Evolutionary conservation across 164 flowering plant species (phyloP).

Genomic region (Dillenia turbinata): DNA sequence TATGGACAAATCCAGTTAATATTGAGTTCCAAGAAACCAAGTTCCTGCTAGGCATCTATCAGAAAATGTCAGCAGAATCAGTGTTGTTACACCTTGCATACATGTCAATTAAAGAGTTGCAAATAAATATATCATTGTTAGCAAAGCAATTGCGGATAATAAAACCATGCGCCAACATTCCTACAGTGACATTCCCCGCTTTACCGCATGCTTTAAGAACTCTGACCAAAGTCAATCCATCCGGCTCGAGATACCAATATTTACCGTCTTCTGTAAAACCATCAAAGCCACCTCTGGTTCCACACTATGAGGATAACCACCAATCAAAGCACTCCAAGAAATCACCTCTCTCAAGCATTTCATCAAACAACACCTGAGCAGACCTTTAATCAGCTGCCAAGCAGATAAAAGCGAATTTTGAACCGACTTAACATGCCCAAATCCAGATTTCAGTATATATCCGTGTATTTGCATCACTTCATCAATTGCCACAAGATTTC

Average conservation of each 20-base stretch:
- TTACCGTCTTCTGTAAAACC: slow-evolving; percentile 49
- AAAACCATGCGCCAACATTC: slow-evolving; percentile 44
- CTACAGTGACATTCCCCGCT: slow-evolving; percentile 26
- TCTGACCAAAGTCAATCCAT: slow-evolving; percentile 50
- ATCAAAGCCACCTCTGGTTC: slow-evolving; percentile 35
- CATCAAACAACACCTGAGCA: slow-evolving; percentile 59
- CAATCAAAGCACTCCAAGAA: slow-evolving; percentile 81
- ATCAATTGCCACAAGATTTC: slow-evolving; percentile 13
- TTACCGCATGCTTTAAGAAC: slow-evolving; percentile 58
- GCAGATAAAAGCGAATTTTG: slow-evolving; percentile 66
- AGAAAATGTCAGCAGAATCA: slow-evolving; percentile 49
- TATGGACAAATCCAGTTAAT: slow-evolving; percentile 58
- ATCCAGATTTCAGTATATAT: slow-evolving; percentile 51
- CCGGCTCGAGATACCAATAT: slow-evolving; percentile 29
- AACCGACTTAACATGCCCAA: slow-evolving; percentile 33
- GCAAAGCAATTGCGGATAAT: slow-evolving; percentile 43
- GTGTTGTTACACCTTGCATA: slow-evolving; percentile 53
- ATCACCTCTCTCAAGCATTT: slow-evolving; percentile 71
- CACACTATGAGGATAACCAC: slow-evolving; percentile 39
- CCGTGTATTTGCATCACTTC: slow-evolving; percentile 51
- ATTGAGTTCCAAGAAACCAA: slow-evolving; percentile 81
- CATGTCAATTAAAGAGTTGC: slow-evolving; percentile 70
- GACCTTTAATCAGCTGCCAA: slow-evolving; percentile 20
- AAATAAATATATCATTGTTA: slow-evolving; percentile 49
- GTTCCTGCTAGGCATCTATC: slow-evolving; percentile 50